phyloP scores from a whole-genome alignment of 2,329 filamentous ascomycete genomes.

The Huntiella savannae region DNA sequence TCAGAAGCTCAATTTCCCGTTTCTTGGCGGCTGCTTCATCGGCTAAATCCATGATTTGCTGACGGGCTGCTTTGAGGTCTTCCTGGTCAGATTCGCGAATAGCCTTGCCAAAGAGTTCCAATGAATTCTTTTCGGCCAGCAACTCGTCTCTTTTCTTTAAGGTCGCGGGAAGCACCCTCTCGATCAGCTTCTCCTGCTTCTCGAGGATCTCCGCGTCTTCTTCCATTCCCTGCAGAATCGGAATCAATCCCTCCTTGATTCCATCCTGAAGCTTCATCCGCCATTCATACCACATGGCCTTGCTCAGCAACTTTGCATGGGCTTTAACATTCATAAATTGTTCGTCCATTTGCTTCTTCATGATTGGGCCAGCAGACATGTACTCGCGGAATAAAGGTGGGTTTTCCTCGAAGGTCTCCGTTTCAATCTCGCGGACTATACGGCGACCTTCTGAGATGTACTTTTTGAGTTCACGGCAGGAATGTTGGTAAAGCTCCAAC shows the following conservation, averaged over 20 bases:
- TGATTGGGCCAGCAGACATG: slow-evolving; percentile 62
- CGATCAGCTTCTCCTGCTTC: slow-evolving; percentile 49
- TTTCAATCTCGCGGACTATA: slow-evolving; percentile 80
- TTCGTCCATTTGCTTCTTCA: slow-evolving; percentile 77
- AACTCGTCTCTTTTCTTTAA: slow-evolving; percentile 41
- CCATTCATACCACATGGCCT: slow-evolving; percentile 98
- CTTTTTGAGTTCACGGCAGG: slow-evolving; percentile 85
- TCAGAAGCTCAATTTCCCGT: slow-evolving; percentile 45
- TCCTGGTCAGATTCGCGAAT: slow-evolving; percentile 64
- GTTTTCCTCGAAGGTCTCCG: slow-evolving; percentile 74
- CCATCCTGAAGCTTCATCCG: slow-evolving; percentile 70
- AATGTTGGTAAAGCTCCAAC: slow-evolving; percentile 72
- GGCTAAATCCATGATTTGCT: slow-evolving; percentile 44
- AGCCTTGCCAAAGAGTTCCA: slow-evolving; percentile 55
- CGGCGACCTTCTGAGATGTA: slow-evolving; percentile 87
- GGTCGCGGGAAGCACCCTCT: slow-evolving; percentile 46
- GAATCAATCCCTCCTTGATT: slow-evolving; percentile 60
- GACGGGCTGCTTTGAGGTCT: slow-evolving; percentile 56
- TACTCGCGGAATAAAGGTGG: slow-evolving; percentile 86
- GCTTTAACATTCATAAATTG: slow-evolving; percentile 97
- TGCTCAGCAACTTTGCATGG: slow-evolving; percentile 72
- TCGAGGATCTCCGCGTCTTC: slow-evolving; percentile 48
- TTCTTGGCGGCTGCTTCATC: slow-evolving; percentile 52
- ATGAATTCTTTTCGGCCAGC: slow-evolving; percentile 40
- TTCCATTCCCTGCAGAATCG: slow-evolving; percentile 58